A percentile compares a stretch with the other conserved stretches of the same genome.
phyloP scores from a whole-genome alignment of 116 monocot genomes.

The Papilionanthe hybrid region DNA sequence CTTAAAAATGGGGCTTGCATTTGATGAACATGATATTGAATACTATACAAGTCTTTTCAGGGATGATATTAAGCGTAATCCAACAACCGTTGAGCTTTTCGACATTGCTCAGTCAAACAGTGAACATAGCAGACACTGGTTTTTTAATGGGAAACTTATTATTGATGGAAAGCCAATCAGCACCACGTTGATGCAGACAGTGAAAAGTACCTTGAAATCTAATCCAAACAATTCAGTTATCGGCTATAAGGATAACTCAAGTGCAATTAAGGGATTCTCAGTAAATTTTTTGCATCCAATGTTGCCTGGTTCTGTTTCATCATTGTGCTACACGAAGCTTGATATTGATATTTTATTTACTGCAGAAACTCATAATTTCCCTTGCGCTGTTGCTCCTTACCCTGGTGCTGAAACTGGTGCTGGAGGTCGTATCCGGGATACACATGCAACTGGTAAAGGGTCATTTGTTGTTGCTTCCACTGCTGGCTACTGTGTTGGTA shows the following conservation, averaged over 20 bases:
- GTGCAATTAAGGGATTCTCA: conserved; percentile 79
- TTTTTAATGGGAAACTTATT: conserved; percentile 81
- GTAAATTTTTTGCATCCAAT: conserved; percentile 45
- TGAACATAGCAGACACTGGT: conserved; percentile 95
- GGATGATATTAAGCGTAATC: conserved; percentile 84
- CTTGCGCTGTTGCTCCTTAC: conserved; percentile 94
- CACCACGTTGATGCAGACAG: conserved; percentile 66
- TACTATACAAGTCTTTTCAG: conserved; percentile 79
- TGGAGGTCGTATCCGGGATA: conserved; percentile 90
- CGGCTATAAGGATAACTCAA: conserved; percentile 97
- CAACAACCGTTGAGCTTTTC: conserved; percentile 90
- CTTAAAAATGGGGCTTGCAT: conserved; percentile 83
- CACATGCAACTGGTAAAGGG: conserved; percentile 91
- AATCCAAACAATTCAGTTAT: conserved; percentile 92
- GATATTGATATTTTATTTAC: conserved; percentile 82
- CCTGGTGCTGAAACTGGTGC: conserved; percentile 97
- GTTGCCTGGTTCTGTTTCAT: conserved; percentile 44
- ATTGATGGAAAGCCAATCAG: conserved; percentile 65
- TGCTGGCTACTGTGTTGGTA: conserved; percentile 94
- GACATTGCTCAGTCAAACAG: conserved; percentile 97
- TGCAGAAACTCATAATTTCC: conserved; percentile 96
- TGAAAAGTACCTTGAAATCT: conserved; percentile 71
- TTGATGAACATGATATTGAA: conserved; percentile 87
- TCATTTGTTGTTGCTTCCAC: conserved; percentile 92
- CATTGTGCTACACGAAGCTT: conserved; percentile 14